phyloP scores from a whole-genome alignment of 176 grass and related monocot species.

The Musa itinerans region DNA sequence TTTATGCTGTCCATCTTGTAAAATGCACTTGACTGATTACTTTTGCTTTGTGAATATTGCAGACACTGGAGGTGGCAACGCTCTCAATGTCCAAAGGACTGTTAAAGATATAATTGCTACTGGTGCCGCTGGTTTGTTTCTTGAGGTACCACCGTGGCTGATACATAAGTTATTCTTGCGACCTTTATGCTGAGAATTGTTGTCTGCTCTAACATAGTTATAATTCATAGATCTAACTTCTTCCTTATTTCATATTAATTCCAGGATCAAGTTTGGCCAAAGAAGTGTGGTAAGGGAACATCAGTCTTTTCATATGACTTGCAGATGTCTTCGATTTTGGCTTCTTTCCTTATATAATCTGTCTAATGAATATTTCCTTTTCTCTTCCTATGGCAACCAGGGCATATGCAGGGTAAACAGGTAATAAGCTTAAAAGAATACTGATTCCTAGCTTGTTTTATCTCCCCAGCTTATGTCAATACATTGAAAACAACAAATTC shows the following conservation, averaged over 20 bases:
- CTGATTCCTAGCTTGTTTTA: background rate
- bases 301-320: background rate
- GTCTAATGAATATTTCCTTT: background rate
- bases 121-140: conserved; percentile 43
- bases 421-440: conserved; percentile 4
- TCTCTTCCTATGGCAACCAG: conserved; percentile 7
- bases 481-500: too few species aligned
- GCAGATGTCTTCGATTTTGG: too few species aligned
- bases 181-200: background rate
- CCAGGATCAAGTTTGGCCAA: conserved; percentile 48
- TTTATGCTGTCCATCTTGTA: too few species aligned
- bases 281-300: conserved; percentile 46
- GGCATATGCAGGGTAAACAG: conserved; percentile 47
- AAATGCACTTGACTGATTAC: background rate
- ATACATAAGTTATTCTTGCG: background rate
- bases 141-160: conserved; percentile 22
- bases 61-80: conserved; percentile 45
- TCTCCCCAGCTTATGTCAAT: background rate
- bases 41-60: background rate
- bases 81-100: conserved; percentile 40
- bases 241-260: conserved; percentile 3
- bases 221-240: background rate
- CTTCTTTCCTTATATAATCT: background rate
- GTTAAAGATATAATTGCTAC: conserved; percentile 40
- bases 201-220: background rate